Conservation (phyloP, 768 basidiomycete species). For the Boletellus ananas region DNA sequence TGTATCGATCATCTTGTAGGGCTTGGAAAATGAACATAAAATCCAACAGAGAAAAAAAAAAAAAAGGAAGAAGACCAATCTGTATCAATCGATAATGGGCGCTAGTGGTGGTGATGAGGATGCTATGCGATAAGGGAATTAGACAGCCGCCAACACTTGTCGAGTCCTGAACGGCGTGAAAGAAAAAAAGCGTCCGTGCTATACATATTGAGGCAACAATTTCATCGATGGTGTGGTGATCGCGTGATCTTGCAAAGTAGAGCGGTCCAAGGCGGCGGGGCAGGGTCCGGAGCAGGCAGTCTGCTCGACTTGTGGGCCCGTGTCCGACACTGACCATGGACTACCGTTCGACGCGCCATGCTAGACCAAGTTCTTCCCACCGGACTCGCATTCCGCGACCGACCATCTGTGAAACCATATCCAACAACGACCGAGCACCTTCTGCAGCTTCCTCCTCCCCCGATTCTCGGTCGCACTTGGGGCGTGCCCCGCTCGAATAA, state of each 20-base stretch:
- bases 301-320: conserved; percentile 19
- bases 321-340: conserved; percentile 3
- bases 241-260: conserved; percentile 17
- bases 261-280: conserved; percentile 16
- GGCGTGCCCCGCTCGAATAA: conserved; percentile 38
- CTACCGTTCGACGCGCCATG: conserved; percentile 21
- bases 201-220: conserved; percentile 40
- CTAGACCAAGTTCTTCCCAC: conserved; percentile 19
- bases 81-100: conserved; percentile 32
- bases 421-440: conserved; percentile 34
- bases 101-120: conserved; percentile 25
- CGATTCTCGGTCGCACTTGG: conserved; percentile 42
- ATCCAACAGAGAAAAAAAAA: conserved; percentile 20
- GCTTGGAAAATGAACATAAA: conserved; percentile 22
- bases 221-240: conserved; percentile 28
- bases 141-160: conserved; percentile 28
- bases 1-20: conserved; percentile 21
- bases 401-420: conserved; percentile 34
- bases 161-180: conserved; percentile 42
- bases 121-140: conserved; percentile 26
- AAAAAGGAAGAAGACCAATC: conserved; percentile 15
- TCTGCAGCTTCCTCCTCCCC: conserved; percentile 35
- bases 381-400: conserved; percentile 23
- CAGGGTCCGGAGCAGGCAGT: conserved; percentile 7
- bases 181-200: conserved; percentile 76